These are phyloP conservation scores for Orobanche coerulescens DNA, from an alignment of 257 asterid genomes.

Conservation along the genomic window DNA sequence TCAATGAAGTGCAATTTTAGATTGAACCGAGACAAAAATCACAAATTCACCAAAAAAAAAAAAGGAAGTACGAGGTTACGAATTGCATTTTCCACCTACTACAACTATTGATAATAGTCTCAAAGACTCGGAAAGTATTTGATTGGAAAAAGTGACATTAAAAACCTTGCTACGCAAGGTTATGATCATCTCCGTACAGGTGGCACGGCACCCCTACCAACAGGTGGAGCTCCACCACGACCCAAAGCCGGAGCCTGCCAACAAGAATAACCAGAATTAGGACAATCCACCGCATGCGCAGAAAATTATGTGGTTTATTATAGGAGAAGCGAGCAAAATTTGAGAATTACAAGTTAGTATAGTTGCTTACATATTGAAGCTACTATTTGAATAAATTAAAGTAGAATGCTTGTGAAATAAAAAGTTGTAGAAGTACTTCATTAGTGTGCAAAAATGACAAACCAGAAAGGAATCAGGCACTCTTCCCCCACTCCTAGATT, in stretches of 20 bases:
- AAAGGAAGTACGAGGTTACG: not conserved
- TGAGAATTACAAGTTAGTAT: too few relatives aligned
- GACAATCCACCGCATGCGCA: not conserved
- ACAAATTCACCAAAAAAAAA: not conserved
- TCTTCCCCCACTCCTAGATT: not conserved
- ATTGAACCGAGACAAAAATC: not conserved
- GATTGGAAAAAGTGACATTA: not conserved
- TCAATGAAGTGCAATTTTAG: too few relatives aligned
- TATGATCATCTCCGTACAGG: slow-evolving; percentile 72
- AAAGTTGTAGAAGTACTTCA: too few relatives aligned
- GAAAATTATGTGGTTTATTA: not conserved
- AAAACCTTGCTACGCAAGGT: not conserved
- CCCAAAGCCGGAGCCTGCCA: slow-evolving; percentile 89
- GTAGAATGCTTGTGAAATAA: too few relatives aligned
- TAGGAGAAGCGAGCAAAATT: too few relatives aligned
- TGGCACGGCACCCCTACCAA: slow-evolving; percentile 67
- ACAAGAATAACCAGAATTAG: slow-evolving; percentile 6
- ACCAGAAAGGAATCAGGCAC: too few relatives aligned
- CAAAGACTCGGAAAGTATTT: not conserved
- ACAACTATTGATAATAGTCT: not conserved
- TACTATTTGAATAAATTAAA: too few relatives aligned
- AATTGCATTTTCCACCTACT: not conserved
- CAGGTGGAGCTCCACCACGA: slow-evolving; percentile 74
- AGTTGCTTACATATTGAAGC: too few relatives aligned
- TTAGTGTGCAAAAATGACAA: too few relatives aligned